Percentiles rank a stretch among this genome's conserved stretches.
These are phyloP conservation scores for Houttuynia cordata DNA, from an alignment of 164 flowering plant genomes.

Conservation along the genomic window DNA sequence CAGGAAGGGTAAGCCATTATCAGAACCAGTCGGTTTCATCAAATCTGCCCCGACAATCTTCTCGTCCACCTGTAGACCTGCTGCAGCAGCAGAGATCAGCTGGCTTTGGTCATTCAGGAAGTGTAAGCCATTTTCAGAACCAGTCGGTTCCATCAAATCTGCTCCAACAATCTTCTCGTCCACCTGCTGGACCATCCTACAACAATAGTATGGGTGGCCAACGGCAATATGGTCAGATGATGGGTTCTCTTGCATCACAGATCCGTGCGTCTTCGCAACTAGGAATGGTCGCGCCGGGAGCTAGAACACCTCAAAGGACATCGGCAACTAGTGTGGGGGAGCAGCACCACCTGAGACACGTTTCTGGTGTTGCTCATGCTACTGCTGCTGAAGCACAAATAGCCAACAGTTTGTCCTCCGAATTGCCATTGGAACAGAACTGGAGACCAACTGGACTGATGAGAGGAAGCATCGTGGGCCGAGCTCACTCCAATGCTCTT, in stretches of 20 bases:
- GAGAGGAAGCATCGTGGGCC: slow-evolving; percentile 75
- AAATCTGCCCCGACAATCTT: slow-evolving; percentile 8
- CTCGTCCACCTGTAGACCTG: neutral
- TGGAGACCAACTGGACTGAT: slow-evolving; percentile 66
- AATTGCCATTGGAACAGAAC: slow-evolving; percentile 28
- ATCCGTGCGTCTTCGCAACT: neutral
- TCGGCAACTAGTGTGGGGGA: neutral
- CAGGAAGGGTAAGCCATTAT: slow-evolving; percentile 2
- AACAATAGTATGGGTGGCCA: neutral
- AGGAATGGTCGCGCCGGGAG: neutral
- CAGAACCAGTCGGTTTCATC: slow-evolving; percentile 17
- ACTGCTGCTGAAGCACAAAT: neutral
- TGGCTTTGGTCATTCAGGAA: slow-evolving; percentile 15
- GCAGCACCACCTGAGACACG: neutral
- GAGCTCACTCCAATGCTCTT: slow-evolving; percentile 34
- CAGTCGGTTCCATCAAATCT: slow-evolving; percentile 14
- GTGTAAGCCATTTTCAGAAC: slow-evolving; percentile 9
- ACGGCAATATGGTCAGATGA: slow-evolving; percentile 23
- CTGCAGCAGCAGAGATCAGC: slow-evolving; percentile 14
- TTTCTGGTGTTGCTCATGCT: neutral
- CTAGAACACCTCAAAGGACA: neutral
- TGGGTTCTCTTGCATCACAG: neutral
- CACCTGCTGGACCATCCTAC: neutral
- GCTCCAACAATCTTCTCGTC: slow-evolving; percentile 6
- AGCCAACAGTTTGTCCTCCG: slow-evolving; percentile 10